Evolutionary conservation across 371 early-diverging fungal species (phyloP).

Genomic region (Scutellospora calospora): DNA sequence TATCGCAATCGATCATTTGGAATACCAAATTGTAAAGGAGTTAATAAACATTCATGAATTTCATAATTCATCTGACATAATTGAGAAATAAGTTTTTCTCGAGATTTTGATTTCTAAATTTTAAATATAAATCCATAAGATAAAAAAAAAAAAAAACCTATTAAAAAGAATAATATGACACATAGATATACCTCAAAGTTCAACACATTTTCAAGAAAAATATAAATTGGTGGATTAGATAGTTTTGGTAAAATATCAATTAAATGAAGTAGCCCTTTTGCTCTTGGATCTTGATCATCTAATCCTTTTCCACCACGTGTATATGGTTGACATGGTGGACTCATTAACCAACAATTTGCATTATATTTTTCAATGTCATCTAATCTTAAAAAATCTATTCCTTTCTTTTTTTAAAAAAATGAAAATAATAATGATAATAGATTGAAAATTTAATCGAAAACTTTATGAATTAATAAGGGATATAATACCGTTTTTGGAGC

Average conservation of each 20-base stretch:
- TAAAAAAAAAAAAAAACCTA: background rate
- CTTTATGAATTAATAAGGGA: background rate
- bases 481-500: constrained; percentile 44
- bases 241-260: constrained; percentile 68
- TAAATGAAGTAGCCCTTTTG: constrained; percentile 75
- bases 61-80: constrained; percentile 56
- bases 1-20: constrained; percentile 75
- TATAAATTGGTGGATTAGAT: constrained; percentile 68
- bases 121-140: background rate
- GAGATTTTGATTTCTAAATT: constrained; percentile 60
- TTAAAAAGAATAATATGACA: background rate
- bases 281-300: constrained; percentile 79
- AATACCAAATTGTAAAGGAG: constrained; percentile 69
- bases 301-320: constrained; percentile 79
- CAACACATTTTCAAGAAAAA: constrained; percentile 86
- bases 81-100: constrained; percentile 57
- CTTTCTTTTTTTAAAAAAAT: constrained; percentile 53
- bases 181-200: constrained; percentile 75
- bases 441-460: background rate
- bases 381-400: constrained; percentile 73
- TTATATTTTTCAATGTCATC: constrained; percentile 67
- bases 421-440: background rate
- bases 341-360: constrained; percentile 86
- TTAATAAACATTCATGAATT: constrained; percentile 66
- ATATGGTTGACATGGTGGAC: constrained; percentile 89